These are phyloP conservation scores for Sordariomycetes sp. DNA, from an alignment of 2,329 filamentous ascomycete genomes.

Conservation along the genomic window DNA sequence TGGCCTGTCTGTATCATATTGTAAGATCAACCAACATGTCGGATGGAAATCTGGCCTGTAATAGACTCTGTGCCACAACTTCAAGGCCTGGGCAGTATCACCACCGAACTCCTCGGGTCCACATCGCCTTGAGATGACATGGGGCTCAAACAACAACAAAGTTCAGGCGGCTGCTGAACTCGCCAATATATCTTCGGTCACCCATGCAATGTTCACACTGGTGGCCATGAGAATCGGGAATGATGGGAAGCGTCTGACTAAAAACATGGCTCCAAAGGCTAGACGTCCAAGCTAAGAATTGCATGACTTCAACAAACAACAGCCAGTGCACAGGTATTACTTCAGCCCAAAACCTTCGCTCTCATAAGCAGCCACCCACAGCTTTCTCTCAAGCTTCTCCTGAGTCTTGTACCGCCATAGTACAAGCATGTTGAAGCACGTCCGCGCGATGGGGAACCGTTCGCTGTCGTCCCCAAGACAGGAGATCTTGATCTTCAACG, in stretches of 20 bases:
- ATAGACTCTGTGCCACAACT: background rate
- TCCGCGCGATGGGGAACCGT: constrained; percentile 75
- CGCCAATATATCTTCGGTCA: too few relatives aligned
- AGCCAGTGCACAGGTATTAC: constrained; percentile 25
- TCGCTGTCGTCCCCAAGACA: constrained; percentile 65
- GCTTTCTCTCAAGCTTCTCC: constrained; percentile 55
- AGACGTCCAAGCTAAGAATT: background rate
- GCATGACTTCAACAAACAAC: background rate
- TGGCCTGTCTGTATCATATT: constrained; percentile 4
- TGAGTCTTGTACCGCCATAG: constrained; percentile 62
- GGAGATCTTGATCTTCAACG: constrained; percentile 63
- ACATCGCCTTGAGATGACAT: background rate
- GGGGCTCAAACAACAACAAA: background rate
- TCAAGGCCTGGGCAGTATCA: background rate
- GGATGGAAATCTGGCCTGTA: constrained; percentile 69
- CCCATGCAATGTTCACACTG: too few relatives aligned
- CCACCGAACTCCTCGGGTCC: background rate
- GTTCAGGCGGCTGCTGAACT: too few relatives aligned
- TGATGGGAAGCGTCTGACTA: too few relatives aligned
- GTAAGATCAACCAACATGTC: constrained; percentile 39
- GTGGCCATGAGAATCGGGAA: too few relatives aligned
- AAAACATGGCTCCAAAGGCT: background rate
- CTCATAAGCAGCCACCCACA: constrained; percentile 81
- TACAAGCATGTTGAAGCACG: constrained; percentile 80
- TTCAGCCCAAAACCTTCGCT: constrained; percentile 91